Base-by-base conservation (phyloP, 129 eudicot genomes). In the Cynara cardunculus region DNA sequence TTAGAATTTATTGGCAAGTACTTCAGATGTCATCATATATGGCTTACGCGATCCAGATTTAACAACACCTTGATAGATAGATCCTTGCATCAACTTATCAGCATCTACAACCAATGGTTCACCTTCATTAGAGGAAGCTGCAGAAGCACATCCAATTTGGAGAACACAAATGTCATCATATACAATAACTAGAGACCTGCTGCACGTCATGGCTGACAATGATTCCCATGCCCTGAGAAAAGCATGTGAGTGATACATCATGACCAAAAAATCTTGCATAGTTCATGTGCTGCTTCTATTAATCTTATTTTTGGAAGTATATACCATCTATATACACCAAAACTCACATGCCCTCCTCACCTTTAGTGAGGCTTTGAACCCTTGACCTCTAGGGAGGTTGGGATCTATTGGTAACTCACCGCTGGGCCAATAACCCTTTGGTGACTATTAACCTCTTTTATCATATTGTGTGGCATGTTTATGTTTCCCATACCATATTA, bases 201-300 rank as follows among this genome's bases (percentile, higher is more conserved):
- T 85, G 90, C 98, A 96, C 14, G 99, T 96, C 44, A 61, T 92
- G 2, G 37, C 77, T 66, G 87, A 88, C 72, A 96, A 81, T 65
- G 99, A 91, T 76, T 96, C 92, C 99, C 99, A 96, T 18, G 86
- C 87, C 99, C 97, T 95, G 88, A 73, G 71, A 85, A 85, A 74
- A 81, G 16, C 68, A 30, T 19, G 37, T 22, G 32, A 81, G 35
- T 30, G 25, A 74, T 74, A 13, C 65, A 73, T 61, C 78, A 61
- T 61, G 68, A 62, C 68, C 68, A 62, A 62, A 19, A 14, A 59
- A 12, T 72, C 28, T 9, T n/a, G 26, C 56, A 78, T 7, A 16
- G 1, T 69, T 46, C 59, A 13, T 46, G 59, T 46, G 59, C 2
- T 2, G n/a, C 56, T 46, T 46, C 59, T 46, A 46, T 14, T 12